Conservation (phyloP, 805 yeast genomes). For the Torulaspora quercuum region DNA sequence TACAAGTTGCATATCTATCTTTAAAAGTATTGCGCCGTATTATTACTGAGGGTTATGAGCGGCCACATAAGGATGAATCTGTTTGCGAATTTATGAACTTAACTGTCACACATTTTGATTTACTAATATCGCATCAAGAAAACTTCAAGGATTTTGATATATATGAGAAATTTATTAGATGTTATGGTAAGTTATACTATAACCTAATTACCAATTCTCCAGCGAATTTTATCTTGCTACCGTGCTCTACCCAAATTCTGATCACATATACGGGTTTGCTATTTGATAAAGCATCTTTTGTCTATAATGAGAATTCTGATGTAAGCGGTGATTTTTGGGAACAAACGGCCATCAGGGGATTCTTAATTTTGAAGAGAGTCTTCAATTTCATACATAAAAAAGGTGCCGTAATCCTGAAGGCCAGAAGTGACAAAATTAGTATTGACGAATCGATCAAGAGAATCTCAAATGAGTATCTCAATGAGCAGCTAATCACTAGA, state of each 20-base stretch:
- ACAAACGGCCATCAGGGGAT: constrained; percentile 60
- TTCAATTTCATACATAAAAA: constrained; percentile 59
- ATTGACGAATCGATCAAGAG: constrained; percentile 53
- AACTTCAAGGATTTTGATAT: constrained; percentile 39
- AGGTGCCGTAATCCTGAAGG: constrained; percentile 64
- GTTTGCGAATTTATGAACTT: constrained; percentile 59
- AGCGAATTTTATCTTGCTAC: constrained; percentile 65
- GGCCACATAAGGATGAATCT: constrained; percentile 54
- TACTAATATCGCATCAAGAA: constrained; percentile 53
- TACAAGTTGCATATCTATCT: constrained; percentile 75
- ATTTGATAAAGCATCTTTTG: constrained; percentile 58
- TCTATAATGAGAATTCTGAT: constrained; percentile 52
- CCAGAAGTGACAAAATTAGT: constrained; percentile 62
- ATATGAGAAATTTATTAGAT: constrained; percentile 67
- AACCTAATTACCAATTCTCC: constrained; percentile 59
- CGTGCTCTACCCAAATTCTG: constrained; percentile 59
- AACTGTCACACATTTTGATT: constrained; percentile 57
- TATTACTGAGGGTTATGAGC: constrained; percentile 71
- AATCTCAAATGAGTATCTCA: constrained; percentile 54
- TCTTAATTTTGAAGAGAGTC: constrained; percentile 61
- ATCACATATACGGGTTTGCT: constrained; percentile 57
- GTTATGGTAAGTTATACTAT: constrained; percentile 71
- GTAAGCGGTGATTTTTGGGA: constrained; percentile 70
- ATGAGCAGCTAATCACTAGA: constrained; percentile 51
- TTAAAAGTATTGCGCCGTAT: constrained; percentile 72